A percentile compares a stretch with the other conserved stretches of the same genome.
Conservation (phyloP, 345 rosid species). For the Geranium rotundifolium region DNA sequence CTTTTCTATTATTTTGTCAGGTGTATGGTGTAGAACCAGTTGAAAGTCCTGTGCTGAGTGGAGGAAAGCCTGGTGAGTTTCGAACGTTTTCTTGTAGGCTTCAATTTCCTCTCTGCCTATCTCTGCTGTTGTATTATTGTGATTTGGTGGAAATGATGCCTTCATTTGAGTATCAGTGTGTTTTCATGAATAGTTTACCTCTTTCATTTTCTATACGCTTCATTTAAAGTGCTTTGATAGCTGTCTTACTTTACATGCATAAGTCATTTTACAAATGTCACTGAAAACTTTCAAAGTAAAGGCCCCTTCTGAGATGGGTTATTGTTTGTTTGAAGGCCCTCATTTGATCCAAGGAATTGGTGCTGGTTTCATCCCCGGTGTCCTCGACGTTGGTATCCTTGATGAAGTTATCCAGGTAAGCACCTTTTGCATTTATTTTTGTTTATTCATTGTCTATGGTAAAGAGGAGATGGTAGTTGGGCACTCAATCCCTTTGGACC, state of each 20-base stretch:
- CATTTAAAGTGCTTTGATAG: no score
- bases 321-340: conserved; percentile 23
- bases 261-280: no score
- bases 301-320: neutral
- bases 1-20: conserved; percentile 17
- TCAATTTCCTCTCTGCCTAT: no score
- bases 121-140: neutral
- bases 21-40: conserved; percentile 45
- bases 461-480: no score
- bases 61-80: conserved; percentile 45
- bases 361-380: conserved; percentile 51
- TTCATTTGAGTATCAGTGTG: no score
- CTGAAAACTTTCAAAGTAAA: neutral
- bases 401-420: conserved; percentile 44
- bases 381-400: conserved; percentile 30
- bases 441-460: no score
- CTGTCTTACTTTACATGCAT: neutral
- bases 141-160: neutral
- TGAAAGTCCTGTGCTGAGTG: conserved; percentile 44
- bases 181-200: no score
- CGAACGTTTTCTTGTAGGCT: neutral
- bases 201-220: no score
- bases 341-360: conserved; percentile 65
- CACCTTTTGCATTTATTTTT: no score
- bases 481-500: no score